phyloP scores from a whole-genome alignment of 495 filamentous ascomycete species.

The Clohesyomyces aquaticus region DNA sequence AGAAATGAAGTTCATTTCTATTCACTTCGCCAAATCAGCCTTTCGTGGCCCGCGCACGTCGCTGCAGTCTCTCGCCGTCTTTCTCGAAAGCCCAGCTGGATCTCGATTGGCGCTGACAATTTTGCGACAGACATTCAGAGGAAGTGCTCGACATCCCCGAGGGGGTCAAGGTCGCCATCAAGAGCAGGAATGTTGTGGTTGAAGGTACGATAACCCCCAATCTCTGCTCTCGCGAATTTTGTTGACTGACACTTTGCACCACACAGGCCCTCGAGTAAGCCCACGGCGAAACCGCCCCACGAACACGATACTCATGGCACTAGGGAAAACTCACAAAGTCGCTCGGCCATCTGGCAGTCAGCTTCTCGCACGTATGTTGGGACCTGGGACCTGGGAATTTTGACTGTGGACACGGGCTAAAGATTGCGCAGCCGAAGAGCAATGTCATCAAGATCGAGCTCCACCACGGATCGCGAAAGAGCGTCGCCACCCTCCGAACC shows the following conservation, averaged over 20 bases:
- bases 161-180: constrained; percentile 90
- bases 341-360: constrained; percentile 91
- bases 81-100: not conserved
- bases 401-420: constrained; percentile 58
- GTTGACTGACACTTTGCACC: constrained; percentile 12
- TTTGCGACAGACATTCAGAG: constrained; percentile 85
- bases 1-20: no score
- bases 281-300: constrained; percentile 6
- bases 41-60: no score
- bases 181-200: constrained; percentile 91
- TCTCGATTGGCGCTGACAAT: constrained; percentile 21
- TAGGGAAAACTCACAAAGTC: constrained; percentile 92
- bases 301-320: constrained; percentile 7
- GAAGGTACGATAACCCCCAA: constrained; percentile 87
- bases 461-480: constrained; percentile 97
- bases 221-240: constrained; percentile 1
- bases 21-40: no score
- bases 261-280: constrained; percentile 35
- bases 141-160: constrained; percentile 93
- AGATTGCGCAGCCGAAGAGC: constrained; percentile 66
- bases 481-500: constrained; percentile 94
- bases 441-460: constrained; percentile 90
- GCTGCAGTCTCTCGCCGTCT: no score
- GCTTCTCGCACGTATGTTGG: constrained; percentile 62
- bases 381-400: not conserved